These are phyloP conservation scores for Coemansia sp. DNA, from an alignment of 192 early-diverging fungal species.

Conservation along the genomic window DNA sequence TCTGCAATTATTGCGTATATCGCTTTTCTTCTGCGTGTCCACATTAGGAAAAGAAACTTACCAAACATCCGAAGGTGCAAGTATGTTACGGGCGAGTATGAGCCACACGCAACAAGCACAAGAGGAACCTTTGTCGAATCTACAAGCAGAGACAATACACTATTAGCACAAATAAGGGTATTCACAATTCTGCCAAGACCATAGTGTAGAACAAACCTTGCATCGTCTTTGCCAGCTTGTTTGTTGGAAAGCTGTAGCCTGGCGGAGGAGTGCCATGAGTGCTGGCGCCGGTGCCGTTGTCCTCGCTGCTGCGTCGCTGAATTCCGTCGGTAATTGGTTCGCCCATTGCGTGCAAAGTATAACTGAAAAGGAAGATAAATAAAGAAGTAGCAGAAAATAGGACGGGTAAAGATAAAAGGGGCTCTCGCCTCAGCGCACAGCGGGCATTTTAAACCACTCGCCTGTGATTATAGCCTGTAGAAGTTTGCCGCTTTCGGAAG, in stretches of 20 bases:
- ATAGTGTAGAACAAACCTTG: conserved; percentile 22
- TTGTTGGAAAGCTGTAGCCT: conserved; percentile 46
- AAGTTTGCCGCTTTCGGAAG: too few relatives aligned
- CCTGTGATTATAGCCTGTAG: neutral
- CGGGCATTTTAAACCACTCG: neutral
- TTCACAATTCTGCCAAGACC: too few relatives aligned
- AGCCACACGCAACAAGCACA: conserved; percentile 94
- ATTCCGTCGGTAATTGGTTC: conserved; percentile 56
- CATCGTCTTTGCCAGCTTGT: conserved; percentile 51
- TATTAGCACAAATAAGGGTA: too few relatives aligned
- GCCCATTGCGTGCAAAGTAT: conserved; percentile 20
- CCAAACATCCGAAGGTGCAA: conserved; percentile 99
- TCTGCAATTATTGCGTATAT: neutral
- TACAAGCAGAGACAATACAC: conserved; percentile 14
- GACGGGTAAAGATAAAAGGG: neutral
- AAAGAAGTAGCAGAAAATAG: neutral
- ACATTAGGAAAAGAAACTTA: conserved; percentile 43
- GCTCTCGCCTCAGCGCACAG: neutral
- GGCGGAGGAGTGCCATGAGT: conserved; percentile 50
- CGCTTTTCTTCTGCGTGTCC: neutral
- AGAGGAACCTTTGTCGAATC: conserved; percentile 64
- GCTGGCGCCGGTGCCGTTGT: conserved; percentile 19
- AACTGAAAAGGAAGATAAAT: neutral
- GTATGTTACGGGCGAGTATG: conserved; percentile 96
- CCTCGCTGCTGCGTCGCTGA: conserved; percentile 25